Base-by-base conservation (phyloP, 2,329 filamentous ascomycete genomes). In the Sclerotinia sclerotiorum region DNA sequence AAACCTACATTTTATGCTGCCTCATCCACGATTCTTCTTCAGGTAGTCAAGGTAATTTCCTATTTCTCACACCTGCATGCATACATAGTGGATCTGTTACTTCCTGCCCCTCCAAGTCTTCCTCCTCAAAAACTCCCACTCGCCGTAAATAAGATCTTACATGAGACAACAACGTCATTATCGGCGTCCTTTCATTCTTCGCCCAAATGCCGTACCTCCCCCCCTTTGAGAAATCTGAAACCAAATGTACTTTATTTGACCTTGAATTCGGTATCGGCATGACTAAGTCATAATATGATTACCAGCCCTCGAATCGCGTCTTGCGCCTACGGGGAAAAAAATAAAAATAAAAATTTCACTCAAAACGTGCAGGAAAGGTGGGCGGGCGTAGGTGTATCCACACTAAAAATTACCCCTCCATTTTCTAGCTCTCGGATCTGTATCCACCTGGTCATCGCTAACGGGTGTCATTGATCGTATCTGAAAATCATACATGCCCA, bases 371-470 rank as follows among this genome's bases (percentile, higher is more conserved):
- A 24, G 54, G 29, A 10, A 56, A 39, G 54, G 32, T 24, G 57
- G 27, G 42, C 24, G 42, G 42, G 57, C 42, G 32, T 10, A 42
- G n/a, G 42, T 60, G 42, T 48, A 60, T 60, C 57, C 57, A 60
- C 57, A 60, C 39, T 15, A 21, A 32, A 29, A 48, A 48, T 17
- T 46, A 60, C 57, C 39, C 57, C 57, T 60, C 57, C 57, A 60
- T 60, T 19, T 44, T 44, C 56, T 11, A 44, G 35, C 32, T 39
- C 35, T 17, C 24, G 29, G 32, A 57, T 57, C 54, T 32, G 54
- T 57, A 57, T 57, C 52, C 52, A 56, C 52, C 52, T 35, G 29
- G 29, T 56, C 52, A 56, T 56, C 52, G 29, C 29, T 29, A 55
- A 29, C 29, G 29, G 19, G 29, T 55, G 21, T 55, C 52, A 35